Base-by-base conservation (phyloP, 2,329 filamentous ascomycete genomes). In the Epicoccum nigrum region DNA sequence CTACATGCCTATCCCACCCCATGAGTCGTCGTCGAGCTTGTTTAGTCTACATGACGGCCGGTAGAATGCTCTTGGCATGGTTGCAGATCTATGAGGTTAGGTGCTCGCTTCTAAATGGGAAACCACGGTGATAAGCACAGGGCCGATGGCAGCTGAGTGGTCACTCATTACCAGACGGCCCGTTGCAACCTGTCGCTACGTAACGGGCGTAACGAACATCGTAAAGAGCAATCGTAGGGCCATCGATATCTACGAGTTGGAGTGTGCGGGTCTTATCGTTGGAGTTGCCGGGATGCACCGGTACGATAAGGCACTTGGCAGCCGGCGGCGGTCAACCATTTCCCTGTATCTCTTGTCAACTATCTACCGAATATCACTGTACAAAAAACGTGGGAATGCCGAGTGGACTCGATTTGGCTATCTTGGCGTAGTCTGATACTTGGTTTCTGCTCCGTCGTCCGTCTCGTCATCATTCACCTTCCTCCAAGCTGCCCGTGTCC, bases 251-350 rank as follows among this genome's bases (percentile, higher is more conserved):
- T 45, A 25, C 30, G 35, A 39, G 9, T 45, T 42, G 41, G 35
- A 45, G 41, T 42, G 16, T 8, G 43, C 23, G 15, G 32, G 32
- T 32, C 41, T 55, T 52, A 55, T 55, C 55, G 43, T 42, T 45
- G 50, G 40, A 44, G 32, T 31, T 40, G 47, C 34, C 12, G 45
- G 30, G 45, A 35, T 34, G 33, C 12, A 25, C 23, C 30, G 45
- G 38, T 30, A 53, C 48, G 45, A 34, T 39, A 45, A 25, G 34
- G 15, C 11, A 37, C 42, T 49, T 49, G 41, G 41, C 38, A 21
- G 33, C 43, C 23, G 30, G 31, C 38, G 33, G 13, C 7, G 15
- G 4, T 34, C 7, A 31, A n/a, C 39, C 27, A 21, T 47, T 21
- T 28, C 32, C 28, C 21, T 30, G 37, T 33, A 30, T 39, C 17